Evolutionary conservation across 371 early-diverging fungal genomes (phyloP), one percentile per base, ranked within the genome.

Genomic region (Rozella allomycis): DNA sequence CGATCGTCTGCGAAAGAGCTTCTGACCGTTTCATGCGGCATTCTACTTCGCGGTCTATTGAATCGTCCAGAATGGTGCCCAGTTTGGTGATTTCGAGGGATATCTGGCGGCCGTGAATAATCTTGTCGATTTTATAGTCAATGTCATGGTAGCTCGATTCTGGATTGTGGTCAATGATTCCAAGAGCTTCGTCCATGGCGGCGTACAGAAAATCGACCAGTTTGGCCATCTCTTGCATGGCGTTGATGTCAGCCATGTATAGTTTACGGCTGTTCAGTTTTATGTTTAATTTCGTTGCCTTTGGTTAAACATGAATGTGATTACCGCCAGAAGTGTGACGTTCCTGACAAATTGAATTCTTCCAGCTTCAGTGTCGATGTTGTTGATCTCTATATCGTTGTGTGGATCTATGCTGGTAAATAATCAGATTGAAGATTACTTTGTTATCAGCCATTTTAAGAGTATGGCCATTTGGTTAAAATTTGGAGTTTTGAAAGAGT

Each of bases 221-320:
- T 36, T 58, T 58, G 26, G 44, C 20, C 16, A 61, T 38, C 23
- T 61, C 61, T 21, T 43, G 37, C 20, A 61, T 58, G 3, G 58
- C 55, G 25, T 46, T 40, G 3, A 54, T 56, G 31, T 61, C 61
- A 4, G 58, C 58, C 40, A 40, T 45, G 42, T 61, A 61, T n/a
- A 61, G 38, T 33, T 49, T 54, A 16, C 50, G 42, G 1, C 54
- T 49, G 42, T 61, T 61, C 23, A 61, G 33, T 32, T 45, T 37
- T 13, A 58, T 41, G 14, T 55, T 52, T 3, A 58, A 52, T 35
- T 55, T 55, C 1, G 49, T 43, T 1, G 54, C 54, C 59, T 41
- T 41, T 9, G 7, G 10, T 16, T 20, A 14, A 18, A 20, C 10
- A 41, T 35, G 3, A 10, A 38, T 19, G n/a, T 26, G 2, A 25